phyloP scores from a whole-genome alignment of 2,329 filamentous ascomycete genomes.

The Fusarium drepaniforme region DNA sequence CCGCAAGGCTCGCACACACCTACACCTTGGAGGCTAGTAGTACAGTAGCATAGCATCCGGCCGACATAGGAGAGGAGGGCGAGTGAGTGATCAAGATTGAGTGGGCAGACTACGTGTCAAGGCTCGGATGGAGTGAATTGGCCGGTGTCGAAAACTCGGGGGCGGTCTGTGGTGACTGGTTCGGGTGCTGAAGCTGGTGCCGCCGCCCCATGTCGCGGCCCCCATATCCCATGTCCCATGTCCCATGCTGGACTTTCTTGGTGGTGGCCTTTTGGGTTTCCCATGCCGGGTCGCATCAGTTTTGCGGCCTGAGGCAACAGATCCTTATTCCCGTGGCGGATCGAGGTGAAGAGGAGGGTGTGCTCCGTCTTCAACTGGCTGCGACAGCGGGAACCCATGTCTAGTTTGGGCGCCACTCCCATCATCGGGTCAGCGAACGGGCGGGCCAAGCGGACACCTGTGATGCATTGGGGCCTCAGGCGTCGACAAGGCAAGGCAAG shows the following conservation, averaged over 20 bases:
- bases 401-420: constrained; percentile 43
- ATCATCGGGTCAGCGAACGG: constrained; percentile 45
- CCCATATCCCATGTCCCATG: constrained; percentile 19
- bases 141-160: constrained; percentile 20
- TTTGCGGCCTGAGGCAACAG: constrained; percentile 38
- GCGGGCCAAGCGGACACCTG: constrained; percentile 36
- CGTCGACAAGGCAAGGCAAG: constrained; percentile 5
- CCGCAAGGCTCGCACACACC: constrained; percentile 17
- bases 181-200: constrained; percentile 22
- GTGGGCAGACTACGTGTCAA: constrained; percentile 36
- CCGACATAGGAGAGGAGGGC: constrained; percentile 28
- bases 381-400: constrained; percentile 36
- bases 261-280: constrained; percentile 41
- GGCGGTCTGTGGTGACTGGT: constrained; percentile 39
- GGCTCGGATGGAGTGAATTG: constrained; percentile 28
- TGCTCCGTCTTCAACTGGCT: constrained; percentile 38
- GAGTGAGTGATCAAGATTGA: constrained; percentile 16
- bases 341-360: constrained; percentile 29
- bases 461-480: constrained; percentile 29
- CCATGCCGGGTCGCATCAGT: constrained; percentile 40
- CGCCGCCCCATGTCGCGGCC: constrained; percentile 16
- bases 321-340: constrained; percentile 42
- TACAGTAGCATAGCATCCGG: constrained; percentile 18
- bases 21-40: constrained; percentile 18
- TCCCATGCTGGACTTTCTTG: constrained; percentile 18